These are phyloP conservation scores for Cryptococcus sp. DNA, from an alignment of 1,284 basidiomycete genomes.

Conservation along the genomic window DNA sequence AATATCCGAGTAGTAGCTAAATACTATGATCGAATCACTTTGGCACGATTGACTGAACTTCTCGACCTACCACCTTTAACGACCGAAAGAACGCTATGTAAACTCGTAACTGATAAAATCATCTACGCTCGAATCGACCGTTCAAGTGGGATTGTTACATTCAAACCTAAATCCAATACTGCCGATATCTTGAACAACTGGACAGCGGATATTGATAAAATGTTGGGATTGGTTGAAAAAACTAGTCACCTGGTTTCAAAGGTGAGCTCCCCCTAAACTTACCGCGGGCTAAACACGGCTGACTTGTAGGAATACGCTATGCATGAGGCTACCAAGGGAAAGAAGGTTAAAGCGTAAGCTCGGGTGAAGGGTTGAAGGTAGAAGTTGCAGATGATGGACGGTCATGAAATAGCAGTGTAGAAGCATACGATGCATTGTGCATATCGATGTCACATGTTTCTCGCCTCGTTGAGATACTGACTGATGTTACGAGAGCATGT, in stretches of 20 bases:
- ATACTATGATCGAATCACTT: slow-evolving; percentile 92
- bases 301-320: slow-evolving; percentile 41
- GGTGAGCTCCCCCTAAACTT: slow-evolving; percentile 30
- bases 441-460: too few relatives aligned
- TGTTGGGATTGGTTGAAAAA: slow-evolving; percentile 55
- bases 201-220: slow-evolving; percentile 90
- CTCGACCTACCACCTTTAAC: slow-evolving; percentile 77
- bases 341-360: slow-evolving; percentile 25
- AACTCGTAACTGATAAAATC: slow-evolving; percentile 83
- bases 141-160: slow-evolving; percentile 81
- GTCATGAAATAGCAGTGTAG: background rate
- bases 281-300: background rate
- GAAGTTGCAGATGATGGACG: background rate
- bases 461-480: too few relatives aligned
- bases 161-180: slow-evolving; percentile 66
- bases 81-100: slow-evolving; percentile 82
- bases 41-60: slow-evolving; percentile 74
- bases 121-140: slow-evolving; percentile 94
- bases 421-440: too few relatives aligned
- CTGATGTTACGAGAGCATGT: too few relatives aligned
- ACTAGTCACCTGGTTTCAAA: slow-evolving; percentile 54
- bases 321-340: slow-evolving; percentile 43
- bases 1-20: slow-evolving; percentile 91
- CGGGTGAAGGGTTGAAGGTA: background rate
- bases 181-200: slow-evolving; percentile 95